Percentiles rank a stretch among this genome's conserved stretches.
Conservation (phyloP, 2,329 filamentous ascomycete genomes). For the Penicillium hordei region DNA sequence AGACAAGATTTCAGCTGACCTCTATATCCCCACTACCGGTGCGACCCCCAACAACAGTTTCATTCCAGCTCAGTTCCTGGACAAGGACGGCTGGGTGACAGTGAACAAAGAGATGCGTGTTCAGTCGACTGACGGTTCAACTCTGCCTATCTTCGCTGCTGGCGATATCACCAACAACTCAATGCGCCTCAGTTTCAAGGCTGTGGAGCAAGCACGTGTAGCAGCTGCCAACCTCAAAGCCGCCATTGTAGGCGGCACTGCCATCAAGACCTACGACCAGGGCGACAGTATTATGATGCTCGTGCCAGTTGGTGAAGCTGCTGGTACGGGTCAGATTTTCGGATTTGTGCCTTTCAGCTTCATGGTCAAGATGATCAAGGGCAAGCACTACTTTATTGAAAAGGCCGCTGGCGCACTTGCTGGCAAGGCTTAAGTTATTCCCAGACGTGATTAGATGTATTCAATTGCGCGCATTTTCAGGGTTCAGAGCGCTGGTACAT, state of each 20-base stretch:
- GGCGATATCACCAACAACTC: conserved; percentile 34
- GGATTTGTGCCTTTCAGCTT: conserved; percentile 41
- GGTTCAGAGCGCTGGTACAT: not conserved
- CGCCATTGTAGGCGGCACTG: conserved; percentile 24
- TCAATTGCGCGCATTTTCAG: not conserved
- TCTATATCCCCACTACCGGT: conserved; percentile 56
- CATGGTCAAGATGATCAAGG: conserved; percentile 47
- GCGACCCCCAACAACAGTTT: conserved; percentile 54
- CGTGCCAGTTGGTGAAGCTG: conserved; percentile 29
- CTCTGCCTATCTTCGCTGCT: conserved; percentile 30
- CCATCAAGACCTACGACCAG: conserved; percentile 25
- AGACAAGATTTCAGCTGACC: conserved; percentile 48
- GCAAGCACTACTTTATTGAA: conserved; percentile 42
- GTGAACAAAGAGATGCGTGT: conserved; percentile 43
- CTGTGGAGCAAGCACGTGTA: conserved; percentile 26
- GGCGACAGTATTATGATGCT: conserved; percentile 29
- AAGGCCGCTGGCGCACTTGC: conserved; percentile 21
- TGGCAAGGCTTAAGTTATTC: conserved; percentile 15
- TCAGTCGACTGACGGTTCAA: conserved; percentile 11
- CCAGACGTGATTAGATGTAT: not conserved
- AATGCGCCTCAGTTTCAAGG: conserved; percentile 30
- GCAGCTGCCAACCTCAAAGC: conserved; percentile 30
- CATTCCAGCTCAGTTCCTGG: conserved; percentile 50
- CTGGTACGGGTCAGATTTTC: conserved; percentile 34
- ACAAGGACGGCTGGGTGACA: conserved; percentile 49